phyloP scores from a whole-genome alignment of 2,329 filamentous ascomycete species.

The Phaeosphaeria sp. region DNA sequence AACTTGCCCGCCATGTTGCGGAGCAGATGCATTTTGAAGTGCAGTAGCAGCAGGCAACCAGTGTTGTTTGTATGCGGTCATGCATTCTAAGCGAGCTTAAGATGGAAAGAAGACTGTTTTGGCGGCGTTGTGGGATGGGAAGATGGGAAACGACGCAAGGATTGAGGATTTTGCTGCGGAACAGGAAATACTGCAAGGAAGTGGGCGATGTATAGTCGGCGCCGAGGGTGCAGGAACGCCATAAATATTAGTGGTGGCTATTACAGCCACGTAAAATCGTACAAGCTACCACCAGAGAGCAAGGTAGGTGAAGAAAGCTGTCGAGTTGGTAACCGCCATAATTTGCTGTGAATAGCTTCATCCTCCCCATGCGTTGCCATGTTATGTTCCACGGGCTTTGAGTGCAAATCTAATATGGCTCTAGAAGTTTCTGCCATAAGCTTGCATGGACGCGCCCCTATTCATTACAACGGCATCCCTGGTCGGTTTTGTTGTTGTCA shows the following conservation, averaged over 20 bases:
- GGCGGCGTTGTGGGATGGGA: conserved; percentile 16
- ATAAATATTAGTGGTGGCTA: too few relatives aligned
- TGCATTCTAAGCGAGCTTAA: conserved; percentile 19
- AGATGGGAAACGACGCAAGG: not conserved
- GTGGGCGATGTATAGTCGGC: not conserved
- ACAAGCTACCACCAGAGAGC: too few relatives aligned
- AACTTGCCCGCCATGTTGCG: conserved; percentile 15
- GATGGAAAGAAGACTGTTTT: conserved; percentile 15
- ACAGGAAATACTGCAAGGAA: conserved; percentile 3
- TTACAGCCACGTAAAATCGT: too few relatives aligned
- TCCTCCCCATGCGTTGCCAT: too few relatives aligned
- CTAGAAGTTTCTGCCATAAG: too few relatives aligned
- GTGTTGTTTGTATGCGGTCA: conserved; percentile 20
- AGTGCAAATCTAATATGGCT: too few relatives aligned
- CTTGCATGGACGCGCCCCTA: not conserved
- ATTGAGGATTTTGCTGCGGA: conserved; percentile 5
- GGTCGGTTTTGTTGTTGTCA: not conserved
- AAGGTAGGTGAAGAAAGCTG: too few relatives aligned
- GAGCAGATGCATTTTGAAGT: conserved; percentile 15
- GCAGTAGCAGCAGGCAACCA: conserved; percentile 14
- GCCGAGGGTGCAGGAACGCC: not conserved
- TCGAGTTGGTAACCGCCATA: too few relatives aligned
- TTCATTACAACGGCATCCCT: not conserved
- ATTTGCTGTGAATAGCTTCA: too few relatives aligned
- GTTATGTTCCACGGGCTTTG: too few relatives aligned